Evolutionary conservation across 495 filamentous ascomycete genomes (phyloP).

Genomic region (Chaetomium fimeti): DNA sequence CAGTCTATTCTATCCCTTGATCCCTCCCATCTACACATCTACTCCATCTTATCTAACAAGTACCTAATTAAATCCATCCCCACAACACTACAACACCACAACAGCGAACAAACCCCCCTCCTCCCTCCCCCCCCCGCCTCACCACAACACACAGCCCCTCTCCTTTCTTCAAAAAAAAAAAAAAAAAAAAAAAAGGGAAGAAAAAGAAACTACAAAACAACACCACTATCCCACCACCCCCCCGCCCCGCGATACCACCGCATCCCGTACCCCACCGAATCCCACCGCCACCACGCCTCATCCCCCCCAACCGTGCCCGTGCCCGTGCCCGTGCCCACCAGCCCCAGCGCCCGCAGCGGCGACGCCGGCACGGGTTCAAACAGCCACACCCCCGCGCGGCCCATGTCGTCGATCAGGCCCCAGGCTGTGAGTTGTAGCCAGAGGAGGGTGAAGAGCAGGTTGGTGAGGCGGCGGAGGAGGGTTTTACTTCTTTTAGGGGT

Average conservation of each 20-base stretch:
- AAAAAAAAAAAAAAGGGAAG: neutral
- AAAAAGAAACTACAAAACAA: slow-evolving; percentile 40
- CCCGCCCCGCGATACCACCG: slow-evolving; percentile 49
- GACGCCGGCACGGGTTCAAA: slow-evolving; percentile 70
- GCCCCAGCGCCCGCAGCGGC: slow-evolving; percentile 52
- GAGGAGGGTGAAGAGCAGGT: slow-evolving; percentile 49
- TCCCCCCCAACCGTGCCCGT: no score
- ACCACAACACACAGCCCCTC: neutral
- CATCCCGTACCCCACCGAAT: slow-evolving; percentile 48
- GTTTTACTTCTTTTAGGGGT: neutral
- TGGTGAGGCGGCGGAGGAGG: slow-evolving; percentile 45
- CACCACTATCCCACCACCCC: slow-evolving; percentile 64
- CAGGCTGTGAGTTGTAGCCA: slow-evolving; percentile 61
- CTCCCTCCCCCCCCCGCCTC: no score
- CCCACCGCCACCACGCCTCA: slow-evolving; percentile 56
- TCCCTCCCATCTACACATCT: no score
- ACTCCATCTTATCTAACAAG: no score
- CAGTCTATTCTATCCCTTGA: no score
- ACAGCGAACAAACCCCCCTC: no score
- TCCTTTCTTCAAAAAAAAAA: no score
- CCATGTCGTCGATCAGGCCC: slow-evolving; percentile 61
- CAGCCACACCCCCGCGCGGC: slow-evolving; percentile 60
- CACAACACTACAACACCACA: no score
- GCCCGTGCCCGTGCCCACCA: slow-evolving; percentile 52
- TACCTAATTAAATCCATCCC: no score